phyloP scores from a whole-genome alignment of 192 early-diverging fungal genomes.

The Backusella morwellensis region DNA sequence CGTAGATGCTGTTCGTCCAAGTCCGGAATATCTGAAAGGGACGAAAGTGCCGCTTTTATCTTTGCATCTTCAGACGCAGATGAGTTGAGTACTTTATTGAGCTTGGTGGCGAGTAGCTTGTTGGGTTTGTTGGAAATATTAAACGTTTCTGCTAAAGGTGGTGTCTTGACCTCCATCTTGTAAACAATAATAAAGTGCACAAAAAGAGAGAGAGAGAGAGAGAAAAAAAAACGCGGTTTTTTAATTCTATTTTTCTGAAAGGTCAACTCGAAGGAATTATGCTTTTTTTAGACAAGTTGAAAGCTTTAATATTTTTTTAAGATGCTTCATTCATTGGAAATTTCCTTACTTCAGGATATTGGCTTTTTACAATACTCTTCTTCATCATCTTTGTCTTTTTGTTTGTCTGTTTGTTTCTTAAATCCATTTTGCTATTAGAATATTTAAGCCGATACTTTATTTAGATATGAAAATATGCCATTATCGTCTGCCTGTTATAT shows the following conservation, averaged over 20 bases:
- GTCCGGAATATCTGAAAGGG: conserved; percentile 22
- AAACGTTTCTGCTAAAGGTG: background rate
- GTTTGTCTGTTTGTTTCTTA: no score
- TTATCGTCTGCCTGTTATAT: no score
- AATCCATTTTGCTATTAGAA: no score
- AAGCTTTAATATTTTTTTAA: no score
- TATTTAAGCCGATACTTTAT: no score
- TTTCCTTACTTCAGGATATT: no score
- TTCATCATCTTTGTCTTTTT: no score
- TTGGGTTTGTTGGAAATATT: conserved; percentile 27
- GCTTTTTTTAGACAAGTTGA: background rate
- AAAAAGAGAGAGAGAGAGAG: no score
- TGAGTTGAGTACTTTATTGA: conserved; percentile 19
- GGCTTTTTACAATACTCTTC: no score
- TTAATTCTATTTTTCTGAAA: background rate
- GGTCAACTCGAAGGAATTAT: background rate
- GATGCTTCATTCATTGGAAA: no score
- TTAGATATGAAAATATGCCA: no score
- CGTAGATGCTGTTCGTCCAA: conserved; percentile 28
- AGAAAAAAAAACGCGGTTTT: background rate
- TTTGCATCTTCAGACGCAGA: conserved; percentile 25
- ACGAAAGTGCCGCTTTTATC: conserved; percentile 22
- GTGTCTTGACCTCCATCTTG: conserved; percentile 5
- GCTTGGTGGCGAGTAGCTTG: conserved; percentile 20
- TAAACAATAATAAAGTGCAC: background rate